Base-by-base conservation (phyloP, 2,329 filamentous ascomycete species). In the Arthrobotrys musiformis region DNA sequence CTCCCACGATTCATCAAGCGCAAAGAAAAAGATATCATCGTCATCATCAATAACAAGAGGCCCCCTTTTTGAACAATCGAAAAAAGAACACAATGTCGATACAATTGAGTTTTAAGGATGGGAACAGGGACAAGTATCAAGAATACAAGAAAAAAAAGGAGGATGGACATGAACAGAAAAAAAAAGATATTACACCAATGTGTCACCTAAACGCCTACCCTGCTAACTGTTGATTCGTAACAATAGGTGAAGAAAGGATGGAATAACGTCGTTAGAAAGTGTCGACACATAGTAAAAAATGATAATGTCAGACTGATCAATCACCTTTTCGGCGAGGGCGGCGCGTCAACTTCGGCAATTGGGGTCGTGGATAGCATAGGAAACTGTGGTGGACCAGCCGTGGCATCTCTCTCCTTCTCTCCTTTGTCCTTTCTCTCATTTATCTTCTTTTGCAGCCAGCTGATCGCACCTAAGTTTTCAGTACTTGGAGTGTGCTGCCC, bases 381-480 rank as follows among this genome's bases (percentile, higher is more conserved):
- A 33, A 22, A 26, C 37, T 68, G 62, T 1, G 56, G 26, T 44
- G 62, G 54, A 17, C 54, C 56, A 11, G 54, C 54, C n/a, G 54
- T 13, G 1, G 37, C 19, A 48, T 75, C 70, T 28, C 50, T 75
- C 30, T 74, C 70, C 54, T 60, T 67, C 24, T 76, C 70, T 19
- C 30, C 50, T 28, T 76, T 76, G 30, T 89, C 85, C 56, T 84
- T 85, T 5, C 84, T 85, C 60, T 86, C 83, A 9, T 85, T 86
- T 69, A 91, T 86, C 83, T 90, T 91, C 78, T 87, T 88, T 79
- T 89, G 87, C 79, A 91, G 87, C 85, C 90, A 91, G 5, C 87
- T 88, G 79, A 91, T 87, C 1, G 89, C 86, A 1, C 89, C 87
- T n/a, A 64, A 8, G 13, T 76, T 76, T 50, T 76, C 72, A 9